Percentiles rank a stretch among this genome's conserved stretches.
Conservation (phyloP, 2,329 filamentous ascomycete species). For the Ceratocystis cacaofunesta region DNA sequence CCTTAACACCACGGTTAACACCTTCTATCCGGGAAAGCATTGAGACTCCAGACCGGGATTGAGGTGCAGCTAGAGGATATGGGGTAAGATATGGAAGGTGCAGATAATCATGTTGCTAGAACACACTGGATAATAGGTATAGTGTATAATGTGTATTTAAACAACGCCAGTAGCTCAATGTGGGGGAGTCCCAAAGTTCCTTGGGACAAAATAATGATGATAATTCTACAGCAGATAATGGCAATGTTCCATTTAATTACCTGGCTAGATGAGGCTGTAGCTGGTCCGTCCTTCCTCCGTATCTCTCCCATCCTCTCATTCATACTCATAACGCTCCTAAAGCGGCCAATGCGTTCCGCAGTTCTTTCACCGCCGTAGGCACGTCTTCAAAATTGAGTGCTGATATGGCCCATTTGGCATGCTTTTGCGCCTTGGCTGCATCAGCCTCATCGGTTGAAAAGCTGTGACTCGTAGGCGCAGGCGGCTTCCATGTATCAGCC, state of each 20-base stretch:
- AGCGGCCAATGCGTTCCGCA: constrained; percentile 56
- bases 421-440: constrained; percentile 74
- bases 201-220: neutral
- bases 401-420: constrained; percentile 92
- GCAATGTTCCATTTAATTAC: neutral
- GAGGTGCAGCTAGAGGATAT: constrained; percentile 32
- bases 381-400: constrained; percentile 95
- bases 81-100: neutral
- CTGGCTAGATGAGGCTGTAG: neutral
- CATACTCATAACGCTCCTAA: constrained; percentile 43
- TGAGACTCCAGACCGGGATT: constrained; percentile 55
- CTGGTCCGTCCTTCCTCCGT: neutral
- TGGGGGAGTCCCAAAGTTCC: neutral
- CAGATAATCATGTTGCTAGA: neutral
- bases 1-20: constrained; percentile 30
- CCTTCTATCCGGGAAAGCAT: constrained; percentile 30
- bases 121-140: neutral
- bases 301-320: constrained; percentile 20
- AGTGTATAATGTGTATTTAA: constrained; percentile 5
- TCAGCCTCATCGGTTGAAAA: constrained; percentile 31
- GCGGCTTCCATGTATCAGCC: neutral
- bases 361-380: constrained; percentile 70
- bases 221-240: no score
- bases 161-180: neutral
- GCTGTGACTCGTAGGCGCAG: neutral